Conservation (phyloP, 192 early-diverging fungal species). For the Backusella mclennaniae region DNA sequence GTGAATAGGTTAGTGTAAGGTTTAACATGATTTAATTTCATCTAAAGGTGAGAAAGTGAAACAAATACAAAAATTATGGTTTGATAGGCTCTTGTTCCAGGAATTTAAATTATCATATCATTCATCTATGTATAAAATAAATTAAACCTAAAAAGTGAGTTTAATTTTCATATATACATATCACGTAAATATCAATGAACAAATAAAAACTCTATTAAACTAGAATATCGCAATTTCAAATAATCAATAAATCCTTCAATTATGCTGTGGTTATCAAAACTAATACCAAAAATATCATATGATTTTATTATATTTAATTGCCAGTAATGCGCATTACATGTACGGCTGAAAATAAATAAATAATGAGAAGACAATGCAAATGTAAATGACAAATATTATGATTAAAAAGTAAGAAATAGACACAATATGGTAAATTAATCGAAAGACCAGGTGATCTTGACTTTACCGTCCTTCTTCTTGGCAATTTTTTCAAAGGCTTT, state of each 20-base stretch:
- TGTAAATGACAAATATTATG: neutral
- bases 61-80: no score
- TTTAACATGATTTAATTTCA: no score
- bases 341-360: neutral
- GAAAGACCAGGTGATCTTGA: slow-evolving; percentile 39
- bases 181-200: no score
- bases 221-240: neutral
- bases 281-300: neutral
- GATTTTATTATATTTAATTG: neutral
- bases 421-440: neutral
- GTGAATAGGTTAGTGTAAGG: no score
- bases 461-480: slow-evolving; percentile 18
- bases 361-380: neutral
- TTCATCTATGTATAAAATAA: no score
- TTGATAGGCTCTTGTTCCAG: no score
- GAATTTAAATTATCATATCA: no score
- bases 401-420: neutral
- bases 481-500: slow-evolving; percentile 43
- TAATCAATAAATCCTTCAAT: neutral
- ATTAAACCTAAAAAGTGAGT: no score
- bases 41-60: no score
- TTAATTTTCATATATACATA: no score
- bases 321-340: neutral
- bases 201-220: no score
- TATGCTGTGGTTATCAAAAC: neutral